phyloP scores from a whole-genome alignment of 768 basidiomycete genomes.

The Pisolithus microcarpus region DNA sequence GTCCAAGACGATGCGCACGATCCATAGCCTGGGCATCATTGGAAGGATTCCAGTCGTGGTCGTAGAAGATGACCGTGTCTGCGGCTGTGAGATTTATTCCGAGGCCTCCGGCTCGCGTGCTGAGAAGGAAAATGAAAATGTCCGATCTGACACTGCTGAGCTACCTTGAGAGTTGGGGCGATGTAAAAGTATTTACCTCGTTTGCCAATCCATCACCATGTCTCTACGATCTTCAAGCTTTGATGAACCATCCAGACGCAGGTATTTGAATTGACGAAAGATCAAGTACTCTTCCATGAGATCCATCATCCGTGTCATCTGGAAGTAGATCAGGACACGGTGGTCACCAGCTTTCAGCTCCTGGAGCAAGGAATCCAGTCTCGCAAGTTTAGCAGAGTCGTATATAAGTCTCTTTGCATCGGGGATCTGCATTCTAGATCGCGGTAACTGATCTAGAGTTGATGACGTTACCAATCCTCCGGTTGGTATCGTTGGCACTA shows the following conservation, averaged over 20 bases:
- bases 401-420: constrained; percentile 92
- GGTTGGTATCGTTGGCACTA: constrained; percentile 56
- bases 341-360: constrained; percentile 92
- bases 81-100: constrained; percentile 92
- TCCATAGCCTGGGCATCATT: constrained; percentile 99
- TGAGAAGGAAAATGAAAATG: constrained; percentile 89
- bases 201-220: constrained; percentile 99
- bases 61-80: constrained; percentile 23
- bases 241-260: constrained; percentile 88
- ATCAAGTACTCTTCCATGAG: constrained; percentile 98
- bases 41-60: constrained; percentile 61
- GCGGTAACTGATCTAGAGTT: constrained; percentile 65
- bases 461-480: constrained; percentile 64
- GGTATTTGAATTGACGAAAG: constrained; percentile 92
- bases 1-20: constrained; percentile 91
- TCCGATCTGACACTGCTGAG: constrained; percentile 45
- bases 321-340: constrained; percentile 94
- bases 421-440: constrained; percentile 84
- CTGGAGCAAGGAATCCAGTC: constrained; percentile 81
- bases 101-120: constrained; percentile 92
- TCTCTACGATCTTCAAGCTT: constrained; percentile 94
- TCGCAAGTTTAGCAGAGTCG: constrained; percentile 93
- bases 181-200: constrained; percentile 49
- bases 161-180: not conserved
- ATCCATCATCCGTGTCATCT: constrained; percentile 99